Base-by-base conservation (phyloP, 2,329 filamentous ascomycete species). In the Coniochaeta sp. region DNA sequence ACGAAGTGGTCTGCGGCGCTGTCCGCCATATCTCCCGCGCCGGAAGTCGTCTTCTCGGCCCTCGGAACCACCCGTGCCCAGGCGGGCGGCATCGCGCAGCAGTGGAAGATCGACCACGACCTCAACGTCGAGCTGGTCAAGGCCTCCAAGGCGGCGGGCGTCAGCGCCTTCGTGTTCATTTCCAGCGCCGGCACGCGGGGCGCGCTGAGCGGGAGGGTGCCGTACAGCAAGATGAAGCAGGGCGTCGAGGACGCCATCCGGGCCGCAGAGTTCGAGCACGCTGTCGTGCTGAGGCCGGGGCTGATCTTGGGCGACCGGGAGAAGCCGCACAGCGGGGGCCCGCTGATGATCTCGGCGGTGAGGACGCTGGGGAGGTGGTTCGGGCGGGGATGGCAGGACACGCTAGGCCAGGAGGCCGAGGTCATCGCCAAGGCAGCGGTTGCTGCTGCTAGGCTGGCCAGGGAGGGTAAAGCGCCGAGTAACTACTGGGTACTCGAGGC, bases 91-190 rank as follows among this genome's bases (percentile, higher is more conserved):
- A 76, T 96, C 65, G 88, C 86, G 30, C 86, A 87, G 63, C 93
- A 97, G 75, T 89, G 91, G 77, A 89, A 90, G 70, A 90, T 97
- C 64, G 93, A 97, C 76, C 85, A 92, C 70, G 91, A 95, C 69
- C 79, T 96, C 52, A 96, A 96, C 74, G 73, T 96, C 56, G 87
- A 88, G 64, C 80, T 96, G 26, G 92, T 90, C 3, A 81, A 83
- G 62, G 86, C 89, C 0, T 91, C 93, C 50, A 90, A 88, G 70
- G 82, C 81, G 4, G 84, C 87, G 0, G 91, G 91, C 38, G 82
- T 85, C 12, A 85, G 85, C 65, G 88, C 88, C 1, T 96, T 89
- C 69, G 87, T 97, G 24, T 86, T 96, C 64, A 81, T 96, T 60
- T 92, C 89, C 0, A 80, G 81, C 24, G 76, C 68, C 1, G 81